Evolutionary conservation across 148 eudicot species (phyloP).

Genomic region (Linanthus parryae): DNA sequence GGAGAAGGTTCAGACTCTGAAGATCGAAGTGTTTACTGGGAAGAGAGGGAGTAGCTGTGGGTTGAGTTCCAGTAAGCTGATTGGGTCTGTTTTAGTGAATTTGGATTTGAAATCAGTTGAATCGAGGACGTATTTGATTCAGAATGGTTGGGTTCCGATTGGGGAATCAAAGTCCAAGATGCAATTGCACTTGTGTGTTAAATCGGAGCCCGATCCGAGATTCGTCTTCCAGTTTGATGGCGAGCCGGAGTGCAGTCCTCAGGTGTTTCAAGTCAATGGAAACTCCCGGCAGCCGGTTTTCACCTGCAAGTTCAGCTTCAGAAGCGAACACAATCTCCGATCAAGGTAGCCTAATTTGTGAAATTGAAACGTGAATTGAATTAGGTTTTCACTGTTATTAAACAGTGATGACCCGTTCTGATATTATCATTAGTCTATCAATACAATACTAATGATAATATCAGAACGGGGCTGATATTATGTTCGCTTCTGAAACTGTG

Average conservation of each 20-base stretch:
- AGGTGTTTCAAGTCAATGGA: constrained; percentile 87
- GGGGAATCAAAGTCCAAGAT: constrained; percentile 17
- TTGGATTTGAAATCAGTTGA: constrained; percentile 46
- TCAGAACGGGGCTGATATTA: too few relatives aligned
- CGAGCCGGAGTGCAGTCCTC: constrained; percentile 93
- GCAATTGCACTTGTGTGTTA: constrained; percentile 53
- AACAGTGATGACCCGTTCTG: too few relatives aligned
- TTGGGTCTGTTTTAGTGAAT: constrained; percentile 44
- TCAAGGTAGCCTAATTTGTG: too few relatives aligned
- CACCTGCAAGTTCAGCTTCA: constrained; percentile 74
- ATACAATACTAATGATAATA: too few relatives aligned
- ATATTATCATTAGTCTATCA: too few relatives aligned
- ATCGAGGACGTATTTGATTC: constrained; percentile 26
- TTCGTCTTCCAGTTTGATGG: constrained; percentile 84
- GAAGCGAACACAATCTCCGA: constrained; percentile 48
- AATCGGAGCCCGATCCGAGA: constrained; percentile 78
- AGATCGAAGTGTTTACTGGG: constrained; percentile 36
- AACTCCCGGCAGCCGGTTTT: constrained; percentile 77
- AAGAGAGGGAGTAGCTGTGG: constrained; percentile 21
- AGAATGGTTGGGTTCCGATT: constrained; percentile 65
- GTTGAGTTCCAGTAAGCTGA: constrained; percentile 31
- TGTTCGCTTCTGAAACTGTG: too few relatives aligned
- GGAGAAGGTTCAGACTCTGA: constrained; percentile 14
- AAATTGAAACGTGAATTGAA: too few relatives aligned
- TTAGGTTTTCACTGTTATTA: too few relatives aligned